Base-by-base conservation (phyloP, 257 asterid genomes). In the Misopates orontium region DNA sequence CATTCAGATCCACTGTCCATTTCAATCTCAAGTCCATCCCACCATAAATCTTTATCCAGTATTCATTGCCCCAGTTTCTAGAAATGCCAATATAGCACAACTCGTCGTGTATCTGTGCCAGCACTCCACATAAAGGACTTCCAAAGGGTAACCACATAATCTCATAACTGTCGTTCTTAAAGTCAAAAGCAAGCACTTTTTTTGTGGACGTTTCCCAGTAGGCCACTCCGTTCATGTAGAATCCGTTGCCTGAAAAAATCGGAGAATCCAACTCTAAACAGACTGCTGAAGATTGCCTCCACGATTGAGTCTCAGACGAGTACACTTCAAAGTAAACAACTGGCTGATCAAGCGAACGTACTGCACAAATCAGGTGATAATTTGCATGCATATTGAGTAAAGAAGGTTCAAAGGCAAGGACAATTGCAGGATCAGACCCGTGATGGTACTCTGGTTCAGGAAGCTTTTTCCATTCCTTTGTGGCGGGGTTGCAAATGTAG, bases 401-500 rank as follows among this genome's bases (percentile, higher is more conserved):
- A 55, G 78, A 71, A 0, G 85, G 81, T 19, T 80, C 82, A 56
- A 81, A 85, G 10, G 84, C 83, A 13, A 88, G 78, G 10, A 77
- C 71, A 18, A 42, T 25, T 14, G 86, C 77, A 0, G 84, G 25
- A 15, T 75, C 73, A 2, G 0, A 4, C 12, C 77, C 81, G 6
- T 76, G 81, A 45, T 65, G 76, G 0, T 66, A 31, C 0, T 15
- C 22, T 7, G 84, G 83, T n/a, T 8, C 14, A 10, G 86, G 84
- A 12, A 81, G 81, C 42, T 8, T 1, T 8, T 51, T 31, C 83
- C 84, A 74, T 10, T 69, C 66, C 45, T 52, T 12, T 16, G 62
- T 83, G 39, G 78, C 76, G 18, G 89, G 86, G 65, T 76, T 83
- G 82, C 87, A 82, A 28, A 84, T 51, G 49, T 68, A 79, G 70